A percentile compares a stretch with the other conserved stretches of the same genome.
These are phyloP conservation scores for Colletotrichum tropicale DNA, from an alignment of 2,329 filamentous ascomycete species.

Conservation along the genomic window DNA sequence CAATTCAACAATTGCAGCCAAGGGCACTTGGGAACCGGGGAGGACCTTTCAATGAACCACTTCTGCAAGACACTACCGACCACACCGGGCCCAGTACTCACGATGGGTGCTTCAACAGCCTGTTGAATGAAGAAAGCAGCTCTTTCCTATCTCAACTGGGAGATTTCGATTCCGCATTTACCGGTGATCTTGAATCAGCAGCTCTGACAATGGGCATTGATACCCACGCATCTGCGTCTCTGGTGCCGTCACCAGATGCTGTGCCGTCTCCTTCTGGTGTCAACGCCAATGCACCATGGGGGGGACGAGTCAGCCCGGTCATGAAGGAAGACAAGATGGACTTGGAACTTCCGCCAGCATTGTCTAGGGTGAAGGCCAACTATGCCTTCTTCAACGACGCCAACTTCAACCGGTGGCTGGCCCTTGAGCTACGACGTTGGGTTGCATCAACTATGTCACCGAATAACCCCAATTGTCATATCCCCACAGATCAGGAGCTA, in stretches of 20 bases:
- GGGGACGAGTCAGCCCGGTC: neutral
- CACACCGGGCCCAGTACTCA: neutral
- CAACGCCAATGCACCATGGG: neutral
- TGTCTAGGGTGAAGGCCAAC: neutral
- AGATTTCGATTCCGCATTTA: neutral
- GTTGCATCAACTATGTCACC: slow-evolving; percentile 32
- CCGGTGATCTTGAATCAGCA: neutral
- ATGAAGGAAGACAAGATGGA: neutral
- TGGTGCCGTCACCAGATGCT: neutral
- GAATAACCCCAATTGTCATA: slow-evolving; percentile 30
- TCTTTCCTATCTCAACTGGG: neutral
- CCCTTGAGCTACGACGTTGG: slow-evolving; percentile 24
- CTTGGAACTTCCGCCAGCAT: neutral
- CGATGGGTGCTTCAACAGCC: neutral
- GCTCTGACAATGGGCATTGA: neutral
- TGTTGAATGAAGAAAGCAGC: neutral
- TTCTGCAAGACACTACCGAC: neutral
- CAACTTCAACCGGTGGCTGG: slow-evolving; percentile 28
- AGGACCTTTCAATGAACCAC: neutral
- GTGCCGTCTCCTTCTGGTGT: neutral
- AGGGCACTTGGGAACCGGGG: no score
- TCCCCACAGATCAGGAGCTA: slow-evolving; percentile 39
- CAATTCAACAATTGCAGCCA: neutral
- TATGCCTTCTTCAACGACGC: slow-evolving; percentile 26
- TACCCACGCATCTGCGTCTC: accelerated